Evolutionary conservation across 2,329 filamentous ascomycete species (phyloP), one percentile per base, ranked within the genome.

Genomic region (Claviceps africana): DNA sequence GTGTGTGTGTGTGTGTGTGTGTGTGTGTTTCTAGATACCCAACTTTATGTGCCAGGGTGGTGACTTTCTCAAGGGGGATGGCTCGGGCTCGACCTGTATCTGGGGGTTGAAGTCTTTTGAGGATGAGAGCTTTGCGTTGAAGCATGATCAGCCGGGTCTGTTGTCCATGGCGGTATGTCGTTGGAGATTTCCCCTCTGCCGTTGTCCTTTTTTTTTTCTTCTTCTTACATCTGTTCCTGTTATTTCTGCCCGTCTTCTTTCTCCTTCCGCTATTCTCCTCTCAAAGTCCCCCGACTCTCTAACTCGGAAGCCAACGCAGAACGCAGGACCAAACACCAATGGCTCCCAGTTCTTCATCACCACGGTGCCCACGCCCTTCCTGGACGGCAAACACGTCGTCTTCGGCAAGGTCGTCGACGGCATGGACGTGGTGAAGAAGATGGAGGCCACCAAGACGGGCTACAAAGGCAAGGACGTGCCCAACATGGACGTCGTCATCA

Each of bases 321-420:
- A 96, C 66, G 86, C 86, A 30, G 91, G 91, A 1, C 86, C 87
- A 51, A 86, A 96, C 69, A 91, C 87, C 58, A 97, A 97, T 67
- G 93, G 93, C 39, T 89, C 82, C 54, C 93, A 97, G 65, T 98
- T 98, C 75, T 98, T 98, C 76, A 91, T 97, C 72, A 96, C 90
- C 2, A 93, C 87, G 0, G 85, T 85, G 2, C 76, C 86, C 5
- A 93, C 91, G 0, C 88, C 88, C 1, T 94, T 94, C 64, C 73
- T 98, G 28, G 86, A 97, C 69, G 80, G 79, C 63, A 97, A 97
- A 71, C 93, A 98, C 67, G 89, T 95, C 53, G 90, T 97, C 19
- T 97, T 97, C 61, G 93, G 93, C 49, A 84, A 86, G 65, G 91
- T 97, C 1, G 75, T 88, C 45, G 86, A 90, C 42, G 90, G 91